Percentiles rank a stretch among this genome's conserved stretches.
Conservation (phyloP, 1,284 basidiomycete genomes). For the Ustilago tritici region DNA sequence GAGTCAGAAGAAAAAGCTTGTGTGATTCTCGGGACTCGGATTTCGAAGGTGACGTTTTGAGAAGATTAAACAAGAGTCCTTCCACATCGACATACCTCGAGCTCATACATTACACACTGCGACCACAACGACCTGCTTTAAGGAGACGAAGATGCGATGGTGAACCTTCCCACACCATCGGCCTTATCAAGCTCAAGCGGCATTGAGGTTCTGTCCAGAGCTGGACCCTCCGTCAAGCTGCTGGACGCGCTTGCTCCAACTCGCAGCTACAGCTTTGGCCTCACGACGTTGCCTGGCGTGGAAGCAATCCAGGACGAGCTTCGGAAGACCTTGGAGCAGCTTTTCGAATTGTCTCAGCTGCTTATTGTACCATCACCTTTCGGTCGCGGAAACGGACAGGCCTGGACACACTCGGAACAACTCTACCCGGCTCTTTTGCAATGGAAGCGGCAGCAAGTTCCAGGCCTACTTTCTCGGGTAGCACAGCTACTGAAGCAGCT, state of each 20-base stretch:
- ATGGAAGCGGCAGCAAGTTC: slow-evolving; percentile 38
- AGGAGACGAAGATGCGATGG: slow-evolving; percentile 10
- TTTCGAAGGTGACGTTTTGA: background rate
- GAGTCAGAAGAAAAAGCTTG: slow-evolving; percentile 30
- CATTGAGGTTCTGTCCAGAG: slow-evolving; percentile 7
- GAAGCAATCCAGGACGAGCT: background rate
- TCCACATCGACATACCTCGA: background rate
- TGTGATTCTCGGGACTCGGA: slow-evolving; percentile 33
- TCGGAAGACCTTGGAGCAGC: background rate
- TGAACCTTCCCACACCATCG: slow-evolving; percentile 16
- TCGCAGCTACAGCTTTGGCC: slow-evolving; percentile 25
- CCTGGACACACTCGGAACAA: slow-evolving; percentile 30
- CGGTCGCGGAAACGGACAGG: slow-evolving; percentile 26
- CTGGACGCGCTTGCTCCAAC: background rate
- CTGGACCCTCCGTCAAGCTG: background rate
- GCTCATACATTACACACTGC: background rate
- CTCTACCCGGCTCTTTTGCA: slow-evolving; percentile 25
- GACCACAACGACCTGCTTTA: no score
- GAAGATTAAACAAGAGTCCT: slow-evolving; percentile 7
- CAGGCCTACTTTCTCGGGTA: slow-evolving; percentile 9
- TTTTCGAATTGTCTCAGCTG: slow-evolving; percentile 4
- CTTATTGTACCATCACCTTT: slow-evolving; percentile 26
- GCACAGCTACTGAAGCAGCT: slow-evolving; percentile 4
- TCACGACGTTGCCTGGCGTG: slow-evolving; percentile 1
- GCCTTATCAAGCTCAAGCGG: background rate